Percentiles rank a stretch among this genome's conserved stretches.
These are phyloP conservation scores for Geranium incanum DNA, from an alignment of 441 rosid genomes.

Conservation along the genomic window DNA sequence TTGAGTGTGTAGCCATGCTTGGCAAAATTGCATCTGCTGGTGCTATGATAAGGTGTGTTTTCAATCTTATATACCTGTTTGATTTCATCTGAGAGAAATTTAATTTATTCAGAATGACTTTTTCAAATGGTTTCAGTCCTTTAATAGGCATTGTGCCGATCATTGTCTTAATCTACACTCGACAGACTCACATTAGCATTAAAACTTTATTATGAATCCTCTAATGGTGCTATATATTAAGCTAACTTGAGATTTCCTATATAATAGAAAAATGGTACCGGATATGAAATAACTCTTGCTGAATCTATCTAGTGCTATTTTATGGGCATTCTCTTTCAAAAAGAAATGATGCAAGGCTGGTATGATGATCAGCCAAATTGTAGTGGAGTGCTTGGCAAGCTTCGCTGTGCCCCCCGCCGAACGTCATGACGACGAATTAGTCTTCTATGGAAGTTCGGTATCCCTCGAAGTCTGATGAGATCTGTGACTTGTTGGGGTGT, in stretches of 20 bases:
- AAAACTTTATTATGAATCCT: neutral
- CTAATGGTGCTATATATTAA: neutral
- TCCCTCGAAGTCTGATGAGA: neutral
- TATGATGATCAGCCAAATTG: too few relatives aligned
- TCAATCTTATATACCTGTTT: conserved; percentile 17
- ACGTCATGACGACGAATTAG: too few relatives aligned
- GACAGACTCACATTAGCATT: neutral
- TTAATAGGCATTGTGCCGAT: neutral
- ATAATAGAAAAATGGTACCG: too few relatives aligned
- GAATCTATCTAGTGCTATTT: too few relatives aligned
- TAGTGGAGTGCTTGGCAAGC: too few relatives aligned
- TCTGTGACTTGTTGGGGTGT: neutral
- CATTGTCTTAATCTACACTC: neutral
- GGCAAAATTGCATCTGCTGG: conserved; percentile 98
- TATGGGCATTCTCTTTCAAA: too few relatives aligned
- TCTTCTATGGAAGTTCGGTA: too few relatives aligned
- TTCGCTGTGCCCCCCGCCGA: too few relatives aligned
- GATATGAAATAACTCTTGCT: too few relatives aligned
- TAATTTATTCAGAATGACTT: neutral
- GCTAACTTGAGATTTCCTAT: too few relatives aligned
- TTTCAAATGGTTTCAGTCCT: neutral
- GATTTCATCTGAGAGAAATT: neutral
- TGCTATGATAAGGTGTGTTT: conserved; percentile 85
- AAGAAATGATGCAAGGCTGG: too few relatives aligned
- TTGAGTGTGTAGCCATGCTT: conserved; percentile 94